These are phyloP conservation scores for Remersonia thermophila DNA, from an alignment of 2,329 filamentous ascomycete genomes.

Conservation along the genomic window DNA sequence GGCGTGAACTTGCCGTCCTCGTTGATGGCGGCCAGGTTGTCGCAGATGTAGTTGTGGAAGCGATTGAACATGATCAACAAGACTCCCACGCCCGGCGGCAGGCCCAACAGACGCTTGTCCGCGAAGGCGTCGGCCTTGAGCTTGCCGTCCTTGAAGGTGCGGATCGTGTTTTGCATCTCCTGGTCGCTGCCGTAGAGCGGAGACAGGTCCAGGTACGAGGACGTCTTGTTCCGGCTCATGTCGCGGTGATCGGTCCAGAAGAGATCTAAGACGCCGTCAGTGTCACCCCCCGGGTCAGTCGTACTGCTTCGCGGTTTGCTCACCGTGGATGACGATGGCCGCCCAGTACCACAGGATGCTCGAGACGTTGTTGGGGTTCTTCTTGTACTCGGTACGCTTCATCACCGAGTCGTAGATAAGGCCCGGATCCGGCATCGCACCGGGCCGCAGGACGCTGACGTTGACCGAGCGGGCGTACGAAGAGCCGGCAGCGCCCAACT, in stretches of 20 bases:
- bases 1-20: slow-evolving; percentile 67
- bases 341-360: slow-evolving; percentile 63
- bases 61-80: slow-evolving; percentile 67
- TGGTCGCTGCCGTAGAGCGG: slow-evolving; percentile 61
- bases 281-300: too few species aligned
- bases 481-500: slow-evolving; percentile 54
- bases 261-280: slow-evolving; percentile 33
- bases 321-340: slow-evolving; percentile 59
- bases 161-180: slow-evolving; percentile 51
- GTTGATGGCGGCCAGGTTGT: slow-evolving; percentile 73
- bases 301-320: too few species aligned
- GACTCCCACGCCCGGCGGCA: slow-evolving; percentile 60
- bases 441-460: slow-evolving; percentile 45
- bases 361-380: slow-evolving; percentile 60
- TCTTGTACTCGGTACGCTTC: slow-evolving; percentile 37
- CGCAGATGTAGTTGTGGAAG: slow-evolving; percentile 79
- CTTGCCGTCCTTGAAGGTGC: slow-evolving; percentile 58
- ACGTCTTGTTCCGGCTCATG: slow-evolving; percentile 50
- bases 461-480: slow-evolving; percentile 54
- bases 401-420: slow-evolving; percentile 52
- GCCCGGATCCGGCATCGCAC: slow-evolving; percentile 54
- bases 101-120: slow-evolving; percentile 56
- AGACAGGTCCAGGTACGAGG: slow-evolving; percentile 59
- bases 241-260: slow-evolving; percentile 58
- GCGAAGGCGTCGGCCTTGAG: slow-evolving; percentile 63